A percentile compares a stretch with the other conserved stretches of the same genome.
Conservation (phyloP, 257 asterid species). For the Fraxinus quadrangulata region DNA sequence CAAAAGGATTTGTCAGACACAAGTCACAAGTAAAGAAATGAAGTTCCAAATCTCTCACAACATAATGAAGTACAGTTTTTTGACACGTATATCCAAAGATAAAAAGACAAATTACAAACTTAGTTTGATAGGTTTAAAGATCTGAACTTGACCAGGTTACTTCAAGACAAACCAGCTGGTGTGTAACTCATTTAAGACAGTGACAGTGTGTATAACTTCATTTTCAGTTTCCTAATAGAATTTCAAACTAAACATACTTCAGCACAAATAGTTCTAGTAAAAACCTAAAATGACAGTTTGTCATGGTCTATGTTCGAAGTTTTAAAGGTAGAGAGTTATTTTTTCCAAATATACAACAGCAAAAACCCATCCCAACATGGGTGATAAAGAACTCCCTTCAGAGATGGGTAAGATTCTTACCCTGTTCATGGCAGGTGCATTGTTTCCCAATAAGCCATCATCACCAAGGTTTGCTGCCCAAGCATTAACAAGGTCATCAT, state of each 20-base stretch:
- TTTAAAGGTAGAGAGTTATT: background rate
- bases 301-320: background rate
- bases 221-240: background rate
- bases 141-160: background rate
- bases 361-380: background rate
- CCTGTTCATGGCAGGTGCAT: conserved; percentile 98
- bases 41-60: background rate
- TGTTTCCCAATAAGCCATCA: conserved; percentile 57
- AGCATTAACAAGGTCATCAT: conserved; percentile 95
- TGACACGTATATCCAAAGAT: background rate
- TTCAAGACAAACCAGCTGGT: background rate
- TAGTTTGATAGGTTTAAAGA: background rate
- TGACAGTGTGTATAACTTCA: background rate
- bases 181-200: background rate
- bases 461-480: conserved; percentile 99
- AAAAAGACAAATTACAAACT: background rate
- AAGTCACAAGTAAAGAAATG: conserved; percentile 12
- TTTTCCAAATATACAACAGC: background rate
- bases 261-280: background rate
- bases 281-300: background rate
- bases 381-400: background rate
- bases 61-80: background rate
- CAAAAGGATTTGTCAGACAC: conserved; percentile 16
- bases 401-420: conserved; percentile 43
- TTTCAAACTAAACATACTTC: background rate